Percentiles rank a stretch among this genome's conserved stretches.
Conservation (phyloP, 768 basidiomycete genomes). For the Tulasnella sp. region DNA sequence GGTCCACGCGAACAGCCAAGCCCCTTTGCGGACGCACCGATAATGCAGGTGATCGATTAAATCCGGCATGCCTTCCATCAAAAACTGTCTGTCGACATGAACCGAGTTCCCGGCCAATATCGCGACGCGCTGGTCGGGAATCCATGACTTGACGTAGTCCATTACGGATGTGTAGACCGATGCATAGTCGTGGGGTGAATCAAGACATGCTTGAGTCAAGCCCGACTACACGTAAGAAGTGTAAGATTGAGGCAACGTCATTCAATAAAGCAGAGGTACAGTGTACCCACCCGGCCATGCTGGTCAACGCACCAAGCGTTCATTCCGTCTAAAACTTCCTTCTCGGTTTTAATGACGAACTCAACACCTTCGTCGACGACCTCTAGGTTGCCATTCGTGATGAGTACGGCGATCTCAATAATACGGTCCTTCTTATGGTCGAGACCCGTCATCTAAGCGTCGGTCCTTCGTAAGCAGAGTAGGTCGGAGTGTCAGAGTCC, state of each 20-base stretch:
- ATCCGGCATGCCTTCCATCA: slow-evolving; percentile 75
- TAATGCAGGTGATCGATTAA: slow-evolving; percentile 56
- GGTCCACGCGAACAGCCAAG: slow-evolving; percentile 43
- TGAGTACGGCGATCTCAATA: slow-evolving; percentile 71
- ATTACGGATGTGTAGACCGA: slow-evolving; percentile 61
- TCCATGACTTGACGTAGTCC: slow-evolving; percentile 78
- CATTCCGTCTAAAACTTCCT: slow-evolving; percentile 69
- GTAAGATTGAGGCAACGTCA: neutral
- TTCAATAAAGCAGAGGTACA: slow-evolving; percentile 6
- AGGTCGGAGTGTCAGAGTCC: neutral
- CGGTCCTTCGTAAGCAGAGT: neutral
- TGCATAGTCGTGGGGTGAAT: slow-evolving; percentile 60
- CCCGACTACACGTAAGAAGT: slow-evolving; percentile 56
- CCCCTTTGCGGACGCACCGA: slow-evolving; percentile 38
- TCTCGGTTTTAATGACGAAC: slow-evolving; percentile 71
- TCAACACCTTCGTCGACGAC: slow-evolving; percentile 76
- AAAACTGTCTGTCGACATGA: slow-evolving; percentile 71
- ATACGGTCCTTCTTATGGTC: slow-evolving; percentile 63
- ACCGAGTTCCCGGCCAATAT: slow-evolving; percentile 87
- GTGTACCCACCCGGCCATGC: slow-evolving; percentile 59
- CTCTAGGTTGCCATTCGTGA: slow-evolving; percentile 81
- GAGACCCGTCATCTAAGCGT: slow-evolving; percentile 64
- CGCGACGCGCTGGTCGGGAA: slow-evolving; percentile 59
- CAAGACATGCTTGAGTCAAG: slow-evolving; percentile 71
- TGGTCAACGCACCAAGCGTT: slow-evolving; percentile 80